phyloP scores from a whole-genome alignment of 306 rosid species.

The Urtica urens region DNA sequence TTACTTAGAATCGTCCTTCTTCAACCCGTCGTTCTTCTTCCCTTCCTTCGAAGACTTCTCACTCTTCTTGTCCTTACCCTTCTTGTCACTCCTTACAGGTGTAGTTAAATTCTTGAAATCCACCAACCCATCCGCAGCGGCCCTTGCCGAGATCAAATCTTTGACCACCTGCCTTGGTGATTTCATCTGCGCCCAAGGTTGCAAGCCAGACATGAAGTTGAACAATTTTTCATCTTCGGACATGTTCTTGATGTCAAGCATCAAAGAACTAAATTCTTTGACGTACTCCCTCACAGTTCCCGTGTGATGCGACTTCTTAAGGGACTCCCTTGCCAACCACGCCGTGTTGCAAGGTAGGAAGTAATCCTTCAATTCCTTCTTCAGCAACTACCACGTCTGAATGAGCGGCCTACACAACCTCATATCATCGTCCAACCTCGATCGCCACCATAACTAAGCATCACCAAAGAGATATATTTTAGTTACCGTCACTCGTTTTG shows the following conservation, averaged over 20 bases:
- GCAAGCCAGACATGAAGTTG: conserved; percentile 6
- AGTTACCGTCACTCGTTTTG: background rate
- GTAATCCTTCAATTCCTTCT: background rate
- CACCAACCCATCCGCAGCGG: background rate
- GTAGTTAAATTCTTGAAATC: background rate
- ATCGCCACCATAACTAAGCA: conserved; percentile 4
- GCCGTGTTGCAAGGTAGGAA: background rate
- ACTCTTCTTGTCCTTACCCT: background rate
- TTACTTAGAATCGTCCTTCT: background rate
- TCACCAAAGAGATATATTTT: conserved; percentile 1
- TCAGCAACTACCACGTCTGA: background rate
- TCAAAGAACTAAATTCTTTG: background rate
- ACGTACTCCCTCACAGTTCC: background rate
- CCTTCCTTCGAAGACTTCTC: background rate
- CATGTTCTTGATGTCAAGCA: conserved; percentile 1
- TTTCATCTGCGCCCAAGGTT: background rate
- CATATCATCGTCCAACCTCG: background rate
- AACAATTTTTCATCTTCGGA: background rate
- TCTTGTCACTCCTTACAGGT: background rate
- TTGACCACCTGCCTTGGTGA: background rate
- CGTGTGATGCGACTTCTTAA: background rate
- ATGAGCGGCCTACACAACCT: background rate
- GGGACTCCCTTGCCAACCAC: background rate
- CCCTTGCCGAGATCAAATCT: background rate
- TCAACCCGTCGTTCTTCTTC: too few relatives aligned